These are phyloP conservation scores for Solanum okadae DNA, from an alignment of 257 asterid species.

Conservation along the genomic window DNA sequence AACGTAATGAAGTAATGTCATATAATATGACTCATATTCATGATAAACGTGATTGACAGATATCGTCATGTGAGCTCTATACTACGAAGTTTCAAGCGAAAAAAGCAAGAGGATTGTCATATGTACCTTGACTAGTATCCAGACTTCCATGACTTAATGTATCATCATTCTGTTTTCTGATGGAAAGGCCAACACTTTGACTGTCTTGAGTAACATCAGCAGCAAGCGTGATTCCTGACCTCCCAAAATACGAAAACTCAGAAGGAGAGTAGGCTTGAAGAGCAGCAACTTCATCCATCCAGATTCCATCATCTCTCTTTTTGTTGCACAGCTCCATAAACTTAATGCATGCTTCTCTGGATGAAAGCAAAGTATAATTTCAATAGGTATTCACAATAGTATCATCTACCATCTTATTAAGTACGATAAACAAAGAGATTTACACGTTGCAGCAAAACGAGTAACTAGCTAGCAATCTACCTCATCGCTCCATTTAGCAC, in stretches of 20 bases:
- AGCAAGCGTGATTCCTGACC: conserved; percentile 37
- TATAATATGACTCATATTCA: neutral
- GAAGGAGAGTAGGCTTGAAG: conserved; percentile 46
- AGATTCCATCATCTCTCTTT: conserved; percentile 55
- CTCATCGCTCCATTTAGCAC: neutral
- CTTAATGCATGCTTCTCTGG: conserved; percentile 62
- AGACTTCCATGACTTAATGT: conserved; percentile 33
- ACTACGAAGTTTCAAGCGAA: neutral
- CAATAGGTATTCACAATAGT: neutral
- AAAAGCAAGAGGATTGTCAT: neutral
- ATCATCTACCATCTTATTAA: neutral
- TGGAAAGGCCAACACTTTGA: neutral
- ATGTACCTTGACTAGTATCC: conserved; percentile 43
- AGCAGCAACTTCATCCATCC: conserved; percentile 87
- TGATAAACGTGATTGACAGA: neutral
- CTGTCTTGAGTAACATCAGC: conserved; percentile 18
- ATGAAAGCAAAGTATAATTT: neutral
- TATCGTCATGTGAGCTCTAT: neutral
- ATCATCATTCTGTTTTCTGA: conserved; percentile 19
- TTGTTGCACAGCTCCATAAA: conserved; percentile 61
- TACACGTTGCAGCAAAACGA: neutral
- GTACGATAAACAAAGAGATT: neutral
- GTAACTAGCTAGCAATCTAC: neutral
- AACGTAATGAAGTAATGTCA: neutral
- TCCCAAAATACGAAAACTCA: conserved; percentile 40